These are phyloP conservation scores for Primulina huaijiensis DNA, from an alignment of 257 asterid genomes.

Conservation along the genomic window DNA sequence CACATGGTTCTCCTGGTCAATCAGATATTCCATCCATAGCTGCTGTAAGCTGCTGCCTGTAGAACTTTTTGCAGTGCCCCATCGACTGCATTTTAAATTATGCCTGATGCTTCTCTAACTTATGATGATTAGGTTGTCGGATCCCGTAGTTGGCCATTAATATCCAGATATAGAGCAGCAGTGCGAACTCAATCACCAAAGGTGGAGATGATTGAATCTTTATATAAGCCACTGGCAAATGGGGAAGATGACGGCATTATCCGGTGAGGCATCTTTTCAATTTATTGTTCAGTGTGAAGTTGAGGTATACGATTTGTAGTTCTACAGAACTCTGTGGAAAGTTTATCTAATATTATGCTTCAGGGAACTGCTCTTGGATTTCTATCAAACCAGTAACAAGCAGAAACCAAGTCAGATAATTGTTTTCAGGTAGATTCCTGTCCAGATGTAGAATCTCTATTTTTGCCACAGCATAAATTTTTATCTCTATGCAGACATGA, in stretches of 20 bases:
- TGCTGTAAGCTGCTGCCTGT: conserved; percentile 55
- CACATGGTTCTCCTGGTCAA: conserved; percentile 88
- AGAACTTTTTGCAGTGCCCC: conserved; percentile 12
- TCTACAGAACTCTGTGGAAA: conserved; percentile 22
- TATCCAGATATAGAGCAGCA: conserved; percentile 89
- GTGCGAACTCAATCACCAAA: conserved; percentile 81
- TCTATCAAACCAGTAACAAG: conserved; percentile 63
- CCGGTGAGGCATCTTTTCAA: conserved; percentile 43
- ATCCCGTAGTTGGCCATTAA: conserved; percentile 86
- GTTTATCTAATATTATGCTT: conserved; percentile 24
- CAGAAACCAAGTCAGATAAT: conserved; percentile 79
- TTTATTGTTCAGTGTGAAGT: conserved; percentile 14
- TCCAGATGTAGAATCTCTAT: neutral
- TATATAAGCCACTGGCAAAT: conserved; percentile 75
- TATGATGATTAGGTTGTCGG: conserved; percentile 72
- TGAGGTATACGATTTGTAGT: conserved; percentile 6
- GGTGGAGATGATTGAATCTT: conserved; percentile 79
- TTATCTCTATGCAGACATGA: too few species aligned
- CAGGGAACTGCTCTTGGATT: conserved; percentile 90
- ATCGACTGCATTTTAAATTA: conserved; percentile 15
- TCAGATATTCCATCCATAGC: conserved; percentile 89
- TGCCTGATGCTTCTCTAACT: conserved; percentile 17
- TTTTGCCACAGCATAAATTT: too few species aligned
- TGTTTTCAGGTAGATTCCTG: conserved; percentile 68
- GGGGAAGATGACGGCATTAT: conserved; percentile 91